Evolutionary conservation across 345 rosid genomes (phyloP), one percentile per base, ranked within the genome.

Genomic region (Camelina neglecta): DNA sequence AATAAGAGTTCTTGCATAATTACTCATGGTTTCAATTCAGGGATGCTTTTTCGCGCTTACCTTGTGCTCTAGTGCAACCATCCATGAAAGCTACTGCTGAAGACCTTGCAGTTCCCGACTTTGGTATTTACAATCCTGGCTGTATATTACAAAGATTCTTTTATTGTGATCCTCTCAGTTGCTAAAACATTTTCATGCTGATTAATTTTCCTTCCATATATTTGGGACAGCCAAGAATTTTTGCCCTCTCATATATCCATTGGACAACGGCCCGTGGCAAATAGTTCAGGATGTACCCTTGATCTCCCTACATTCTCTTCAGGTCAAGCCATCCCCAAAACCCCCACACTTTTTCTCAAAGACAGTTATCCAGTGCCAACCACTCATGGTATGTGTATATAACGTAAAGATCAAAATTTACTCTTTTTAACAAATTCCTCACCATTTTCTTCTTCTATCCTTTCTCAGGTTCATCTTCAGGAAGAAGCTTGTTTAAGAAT

Each of bases 401-500:
- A 69, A 50, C 33, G 15, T 35, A 38, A 44, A 16, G 31, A 56
- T 57, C 8, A 57, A 6, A 26, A 21, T 42, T 60, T 72, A 38
- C 45, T 57, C 26, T 63, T 8, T 26, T 31, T 7, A 51, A 60
- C 45, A 35, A 39, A 5, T 0, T 7, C 4, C 53, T 78, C 29
- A 78, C 58, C 16, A 10, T 24, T 38, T 39, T 76, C 39, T 69
- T 53, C n/a, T 63, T 67, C 55, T 54, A 70, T 72, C 39, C 60
- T 85, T 75, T 57, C 58, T 79, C 86, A 95, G 99, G 81, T 95
- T 75, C 87, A 88, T 82, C 94, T 95, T 79, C 97, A 95, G 81
- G 99, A 95, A 85, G 98, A 92, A 85, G 90, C 97, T 58, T 92
- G 96, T 84, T 83, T 95, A 80, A 90, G 99, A 79, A 93, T 95